A percentile compares a stretch with the other conserved stretches of the same genome.
Evolutionary conservation across 352 stramenopile species (phyloP).

Genomic region (Stephanocyclus meneghinianus): DNA sequence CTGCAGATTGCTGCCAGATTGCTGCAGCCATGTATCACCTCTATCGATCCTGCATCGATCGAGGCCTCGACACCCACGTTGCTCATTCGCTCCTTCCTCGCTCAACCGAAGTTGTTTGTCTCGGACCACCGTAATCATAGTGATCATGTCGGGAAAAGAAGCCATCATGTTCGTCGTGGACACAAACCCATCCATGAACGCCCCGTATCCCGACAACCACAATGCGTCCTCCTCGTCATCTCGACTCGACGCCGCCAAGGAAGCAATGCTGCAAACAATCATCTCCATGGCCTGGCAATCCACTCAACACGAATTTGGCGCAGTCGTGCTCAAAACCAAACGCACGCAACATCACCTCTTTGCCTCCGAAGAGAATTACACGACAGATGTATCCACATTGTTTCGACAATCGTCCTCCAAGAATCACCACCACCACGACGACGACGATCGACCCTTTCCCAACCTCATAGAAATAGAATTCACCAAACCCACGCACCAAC

Average conservation of each 20-base stretch:
- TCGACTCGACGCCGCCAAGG: constrained; percentile 61
- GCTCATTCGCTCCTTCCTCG: too few relatives aligned
- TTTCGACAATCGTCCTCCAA: neutral
- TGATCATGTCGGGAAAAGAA: constrained; percentile 31
- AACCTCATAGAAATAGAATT: constrained; percentile 65
- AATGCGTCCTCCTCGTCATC: constrained; percentile 4
- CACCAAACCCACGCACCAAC: constrained; percentile 45
- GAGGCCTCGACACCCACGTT: too few relatives aligned
- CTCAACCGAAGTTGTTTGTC: too few relatives aligned
- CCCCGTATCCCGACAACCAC: constrained; percentile 16
- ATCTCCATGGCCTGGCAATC: constrained; percentile 66
- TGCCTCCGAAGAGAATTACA: neutral
- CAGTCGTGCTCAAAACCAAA: constrained; percentile 63
- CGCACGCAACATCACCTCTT: constrained; percentile 59
- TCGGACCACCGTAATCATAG: too few relatives aligned
- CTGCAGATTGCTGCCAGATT: too few relatives aligned
- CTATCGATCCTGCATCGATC: too few relatives aligned
- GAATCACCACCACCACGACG: constrained; percentile 15
- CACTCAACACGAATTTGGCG: constrained; percentile 58
- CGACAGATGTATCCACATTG: constrained; percentile 6
- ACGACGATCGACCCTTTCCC: constrained; percentile 52
- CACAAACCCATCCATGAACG: constrained; percentile 57
- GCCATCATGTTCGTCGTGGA: constrained; percentile 50
- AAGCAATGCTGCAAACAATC: constrained; percentile 52
- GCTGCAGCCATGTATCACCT: too few relatives aligned